Evolutionary conservation across 192 early-diverging fungal species (phyloP), one percentile per base, ranked within the genome.

Genomic region (Allomyces javanicus): DNA sequence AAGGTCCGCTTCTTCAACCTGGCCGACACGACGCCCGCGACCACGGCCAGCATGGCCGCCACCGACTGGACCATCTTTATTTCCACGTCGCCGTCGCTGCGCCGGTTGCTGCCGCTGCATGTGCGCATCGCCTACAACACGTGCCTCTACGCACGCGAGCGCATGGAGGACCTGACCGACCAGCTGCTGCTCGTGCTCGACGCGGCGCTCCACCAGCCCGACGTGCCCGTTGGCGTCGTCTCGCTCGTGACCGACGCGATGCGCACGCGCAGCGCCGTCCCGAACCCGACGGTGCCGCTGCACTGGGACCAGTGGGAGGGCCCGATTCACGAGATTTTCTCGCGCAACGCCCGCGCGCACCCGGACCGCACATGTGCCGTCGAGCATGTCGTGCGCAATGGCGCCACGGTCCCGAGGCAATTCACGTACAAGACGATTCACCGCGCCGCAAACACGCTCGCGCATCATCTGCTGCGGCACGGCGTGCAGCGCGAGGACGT

Each of bases 1-100:
- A 86, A 89, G 33, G 95, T 97, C 63, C 81, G 96, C 55, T 95
- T 99, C 76, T 96, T 97, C 70, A 91, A 98, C 76, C 85, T 92
- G 66, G 91, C 92, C 22, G 96, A 97, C 70, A 92, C 92, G 1
- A 87, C 87, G 11, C 81, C 82, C 62, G 87, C 89, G n/a, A 74
- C 92, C 63, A 66, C 80, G 44, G 77, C 83, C 64, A 86, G 85
- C 0, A 84, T 83, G 9, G 69, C 76, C 55, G 85, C 86, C 12
- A 87, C 88, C 4, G 95, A 95, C 71, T 74, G 94, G 17, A 96
- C 94, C 43, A 81, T 97, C 64, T 83, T 87, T 24, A 86, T 96
- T 66, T 76, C 85, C 26, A 79, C 82, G 9, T 79, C 80, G 26
- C 82, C 85, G 43, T 94, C 96, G 4, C 76, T 99, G 43, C 83